Percentiles rank a stretch among this genome's conserved stretches.
Evolutionary conservation across 2,329 filamentous ascomycete species (phyloP).

Genomic region (Parasarocladium wereldwijsianum): DNA sequence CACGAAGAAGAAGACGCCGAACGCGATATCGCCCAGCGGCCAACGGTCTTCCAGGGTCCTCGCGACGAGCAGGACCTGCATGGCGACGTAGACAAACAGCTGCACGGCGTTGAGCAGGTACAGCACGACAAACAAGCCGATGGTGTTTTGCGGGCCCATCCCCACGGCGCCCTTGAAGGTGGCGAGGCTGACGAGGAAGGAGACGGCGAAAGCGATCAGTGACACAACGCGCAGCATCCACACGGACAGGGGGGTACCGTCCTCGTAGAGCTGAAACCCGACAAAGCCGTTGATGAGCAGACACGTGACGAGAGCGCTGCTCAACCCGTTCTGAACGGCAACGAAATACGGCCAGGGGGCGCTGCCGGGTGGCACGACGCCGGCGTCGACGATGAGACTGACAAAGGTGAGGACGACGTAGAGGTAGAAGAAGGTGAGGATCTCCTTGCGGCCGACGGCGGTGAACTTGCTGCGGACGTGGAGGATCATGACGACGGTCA

Average conservation of each 20-base stretch:
- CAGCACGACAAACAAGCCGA: slow-evolving; percentile 80
- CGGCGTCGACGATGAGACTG: slow-evolving; percentile 83
- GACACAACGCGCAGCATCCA: slow-evolving; percentile 81
- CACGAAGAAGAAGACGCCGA: slow-evolving; percentile 84
- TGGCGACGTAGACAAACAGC: slow-evolving; percentile 68
- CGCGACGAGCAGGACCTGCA: slow-evolving; percentile 78
- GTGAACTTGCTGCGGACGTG: slow-evolving; percentile 97
- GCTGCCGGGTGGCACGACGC: slow-evolving; percentile 75
- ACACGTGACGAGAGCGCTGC: slow-evolving; percentile 75
- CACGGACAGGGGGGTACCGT: slow-evolving; percentile 82
- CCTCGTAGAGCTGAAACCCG: slow-evolving; percentile 95
- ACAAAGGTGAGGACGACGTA: slow-evolving; percentile 83
- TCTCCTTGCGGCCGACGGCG: slow-evolving; percentile 65
- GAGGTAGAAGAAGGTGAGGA: slow-evolving; percentile 89
- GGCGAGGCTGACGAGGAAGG: slow-evolving; percentile 73
- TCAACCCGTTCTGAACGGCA: slow-evolving; percentile 70
- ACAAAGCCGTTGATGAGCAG: slow-evolving; percentile 96
- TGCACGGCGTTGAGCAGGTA: slow-evolving; percentile 85
- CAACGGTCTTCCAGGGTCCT: slow-evolving; percentile 90
- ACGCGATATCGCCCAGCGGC: slow-evolving; percentile 83
- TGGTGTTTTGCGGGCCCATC: slow-evolving; percentile 68
- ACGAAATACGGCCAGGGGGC: slow-evolving; percentile 81
- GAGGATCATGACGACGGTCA: slow-evolving; percentile 95
- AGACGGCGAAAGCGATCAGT: slow-evolving; percentile 68
- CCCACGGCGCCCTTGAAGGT: slow-evolving; percentile 91